Evolutionary conservation across 495 filamentous ascomycete species (phyloP).

Genomic region (Amorphotheca resinae): DNA sequence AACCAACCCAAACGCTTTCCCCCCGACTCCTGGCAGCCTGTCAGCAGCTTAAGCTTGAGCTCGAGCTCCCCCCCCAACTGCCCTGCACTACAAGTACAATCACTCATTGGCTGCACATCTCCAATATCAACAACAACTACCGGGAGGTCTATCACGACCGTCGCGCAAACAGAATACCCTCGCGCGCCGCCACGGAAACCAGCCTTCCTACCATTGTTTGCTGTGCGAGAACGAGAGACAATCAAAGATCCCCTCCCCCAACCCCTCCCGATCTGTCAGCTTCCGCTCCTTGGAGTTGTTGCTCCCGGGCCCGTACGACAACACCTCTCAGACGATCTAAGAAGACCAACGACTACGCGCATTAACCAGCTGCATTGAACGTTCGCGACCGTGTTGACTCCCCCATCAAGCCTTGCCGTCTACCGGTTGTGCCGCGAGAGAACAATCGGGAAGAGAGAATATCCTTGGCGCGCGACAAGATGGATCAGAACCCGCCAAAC

Average conservation of each 20-base stretch:
- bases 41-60: not conserved
- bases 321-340: not conserved
- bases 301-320: not conserved
- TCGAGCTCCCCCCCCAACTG: not conserved
- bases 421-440: constrained; percentile 1
- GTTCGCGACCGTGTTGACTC: not conserved
- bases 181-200: not conserved
- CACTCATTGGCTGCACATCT: not conserved
- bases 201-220: constrained; percentile 2
- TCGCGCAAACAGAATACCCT: constrained; percentile 2
- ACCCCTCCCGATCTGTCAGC: constrained; percentile 6
- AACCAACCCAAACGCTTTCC: too few species aligned
- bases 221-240: not conserved
- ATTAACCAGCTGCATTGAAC: not conserved
- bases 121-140: not conserved
- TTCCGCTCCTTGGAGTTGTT: too few species aligned
- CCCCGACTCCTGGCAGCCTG: too few species aligned
- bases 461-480: constrained; percentile 8
- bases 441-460: not conserved
- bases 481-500: constrained; percentile 36
- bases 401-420: not conserved
- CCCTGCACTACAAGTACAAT: not conserved
- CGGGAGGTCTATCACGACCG: not conserved
- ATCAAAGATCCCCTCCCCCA: not conserved
- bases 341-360: not conserved